Conservation (phyloP, 2,329 filamentous ascomycete species). For the Sclerotinia spermophila region DNA sequence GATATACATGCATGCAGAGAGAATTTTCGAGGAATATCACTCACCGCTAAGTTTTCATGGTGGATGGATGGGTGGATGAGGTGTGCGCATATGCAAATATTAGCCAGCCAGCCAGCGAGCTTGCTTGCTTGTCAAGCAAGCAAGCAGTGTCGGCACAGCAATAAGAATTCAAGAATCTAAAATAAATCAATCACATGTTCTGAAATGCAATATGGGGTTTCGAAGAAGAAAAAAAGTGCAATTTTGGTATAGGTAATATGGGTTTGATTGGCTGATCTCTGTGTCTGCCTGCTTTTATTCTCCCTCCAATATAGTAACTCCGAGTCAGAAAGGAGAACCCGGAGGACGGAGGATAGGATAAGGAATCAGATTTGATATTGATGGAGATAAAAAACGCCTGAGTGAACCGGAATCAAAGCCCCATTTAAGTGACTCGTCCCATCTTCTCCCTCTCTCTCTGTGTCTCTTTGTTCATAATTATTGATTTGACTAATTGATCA, state of each 20-base stretch:
- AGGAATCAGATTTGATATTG: too few relatives aligned
- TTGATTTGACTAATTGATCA: conserved; percentile 1
- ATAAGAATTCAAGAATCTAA: background rate
- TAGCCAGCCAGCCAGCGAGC: background rate
- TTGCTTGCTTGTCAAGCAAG: background rate
- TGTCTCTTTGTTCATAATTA: background rate
- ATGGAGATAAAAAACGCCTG: too few relatives aligned
- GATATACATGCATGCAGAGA: background rate
- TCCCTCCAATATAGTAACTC: background rate
- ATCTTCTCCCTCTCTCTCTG: background rate
- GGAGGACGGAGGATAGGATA: too few relatives aligned
- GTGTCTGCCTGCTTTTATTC: background rate
- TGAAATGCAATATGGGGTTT: background rate
- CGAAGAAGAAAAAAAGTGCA: background rate
- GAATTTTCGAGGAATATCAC: background rate
- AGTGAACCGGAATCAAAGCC: background rate
- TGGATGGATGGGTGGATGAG: background rate
- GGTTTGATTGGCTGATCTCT: too few relatives aligned
- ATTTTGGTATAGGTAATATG: too few relatives aligned
- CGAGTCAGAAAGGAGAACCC: too few relatives aligned
- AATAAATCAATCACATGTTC: background rate
- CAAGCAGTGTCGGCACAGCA: too few relatives aligned
- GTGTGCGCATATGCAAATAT: background rate
- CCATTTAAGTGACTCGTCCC: background rate
- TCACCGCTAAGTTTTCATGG: background rate